phyloP scores from a whole-genome alignment of 2,329 filamentous ascomycete species.

The Apiospora pterosperma region DNA sequence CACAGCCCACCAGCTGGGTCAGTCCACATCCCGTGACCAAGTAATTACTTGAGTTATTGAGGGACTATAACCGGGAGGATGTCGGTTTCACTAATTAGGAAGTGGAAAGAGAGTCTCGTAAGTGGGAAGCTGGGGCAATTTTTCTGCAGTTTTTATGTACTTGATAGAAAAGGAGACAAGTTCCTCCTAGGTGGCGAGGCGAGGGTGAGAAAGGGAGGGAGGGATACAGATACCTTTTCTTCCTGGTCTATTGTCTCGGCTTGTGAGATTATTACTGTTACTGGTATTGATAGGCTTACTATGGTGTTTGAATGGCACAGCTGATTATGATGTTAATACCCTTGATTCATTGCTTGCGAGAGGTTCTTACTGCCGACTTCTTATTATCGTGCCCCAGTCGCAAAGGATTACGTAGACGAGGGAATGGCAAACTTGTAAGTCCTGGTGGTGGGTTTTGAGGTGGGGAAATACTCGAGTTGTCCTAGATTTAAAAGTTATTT shows the following conservation, averaged over 20 bases:
- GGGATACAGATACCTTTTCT: background rate
- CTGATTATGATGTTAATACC: background rate
- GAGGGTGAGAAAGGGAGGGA: background rate
- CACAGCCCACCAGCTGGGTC: background rate
- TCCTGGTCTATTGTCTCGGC: background rate
- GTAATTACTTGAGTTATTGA: background rate
- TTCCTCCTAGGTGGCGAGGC: background rate
- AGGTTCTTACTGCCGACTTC: too few species aligned
- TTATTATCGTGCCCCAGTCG: too few species aligned
- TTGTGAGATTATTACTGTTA: conserved; percentile 1
- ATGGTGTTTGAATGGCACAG: background rate
- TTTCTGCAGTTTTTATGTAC: background rate
- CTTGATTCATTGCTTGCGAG: background rate
- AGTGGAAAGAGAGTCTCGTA: background rate
- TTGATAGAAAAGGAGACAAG: background rate
- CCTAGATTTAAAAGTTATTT: too few species aligned
- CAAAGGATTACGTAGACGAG: too few species aligned
- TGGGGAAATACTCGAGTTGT: too few species aligned
- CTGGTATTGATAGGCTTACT: conserved; percentile 1
- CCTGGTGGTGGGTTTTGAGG: too few species aligned
- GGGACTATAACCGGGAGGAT: background rate
- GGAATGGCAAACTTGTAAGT: too few species aligned
- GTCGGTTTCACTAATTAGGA: conserved; percentile 2
- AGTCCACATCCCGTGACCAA: background rate
- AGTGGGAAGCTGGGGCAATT: background rate